These are phyloP conservation scores for Talaromyces ruber DNA, from an alignment of 495 filamentous ascomycete genomes.

Conservation along the genomic window DNA sequence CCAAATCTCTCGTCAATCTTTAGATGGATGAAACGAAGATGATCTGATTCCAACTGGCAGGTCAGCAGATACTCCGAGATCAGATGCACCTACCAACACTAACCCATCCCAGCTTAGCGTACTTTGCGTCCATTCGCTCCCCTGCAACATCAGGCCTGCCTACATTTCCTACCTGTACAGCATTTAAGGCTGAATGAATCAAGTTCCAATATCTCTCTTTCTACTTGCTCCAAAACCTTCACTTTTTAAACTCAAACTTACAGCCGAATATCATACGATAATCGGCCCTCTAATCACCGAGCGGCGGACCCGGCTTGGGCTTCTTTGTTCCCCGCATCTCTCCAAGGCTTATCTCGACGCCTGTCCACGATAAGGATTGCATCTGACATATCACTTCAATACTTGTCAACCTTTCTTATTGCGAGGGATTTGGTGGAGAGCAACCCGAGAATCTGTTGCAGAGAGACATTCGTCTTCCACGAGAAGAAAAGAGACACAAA, in stretches of 20 bases:
- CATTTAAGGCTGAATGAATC: background rate
- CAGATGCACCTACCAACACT: background rate
- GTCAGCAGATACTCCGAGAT: background rate
- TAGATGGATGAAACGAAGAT: background rate
- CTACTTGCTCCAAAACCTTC: background rate
- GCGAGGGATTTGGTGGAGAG: background rate
- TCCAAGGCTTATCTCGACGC: background rate
- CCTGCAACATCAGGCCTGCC: background rate
- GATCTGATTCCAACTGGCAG: background rate
- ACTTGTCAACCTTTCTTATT: background rate
- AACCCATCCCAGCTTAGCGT: background rate
- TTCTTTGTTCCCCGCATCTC: background rate
- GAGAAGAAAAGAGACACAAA: constrained; percentile 16
- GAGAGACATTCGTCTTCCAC: too few relatives aligned
- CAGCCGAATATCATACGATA: background rate
- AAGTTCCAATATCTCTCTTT: background rate
- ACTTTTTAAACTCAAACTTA: background rate
- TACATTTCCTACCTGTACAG: background rate
- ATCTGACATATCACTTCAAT: background rate
- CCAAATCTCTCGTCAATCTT: background rate
- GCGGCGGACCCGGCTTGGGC: too few relatives aligned
- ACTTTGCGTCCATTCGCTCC: background rate
- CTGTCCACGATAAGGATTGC: background rate
- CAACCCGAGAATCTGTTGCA: background rate
- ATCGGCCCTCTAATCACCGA: background rate